phyloP scores from a whole-genome alignment of 352 stramenopile genomes.

The Phytophthora megakarya region DNA sequence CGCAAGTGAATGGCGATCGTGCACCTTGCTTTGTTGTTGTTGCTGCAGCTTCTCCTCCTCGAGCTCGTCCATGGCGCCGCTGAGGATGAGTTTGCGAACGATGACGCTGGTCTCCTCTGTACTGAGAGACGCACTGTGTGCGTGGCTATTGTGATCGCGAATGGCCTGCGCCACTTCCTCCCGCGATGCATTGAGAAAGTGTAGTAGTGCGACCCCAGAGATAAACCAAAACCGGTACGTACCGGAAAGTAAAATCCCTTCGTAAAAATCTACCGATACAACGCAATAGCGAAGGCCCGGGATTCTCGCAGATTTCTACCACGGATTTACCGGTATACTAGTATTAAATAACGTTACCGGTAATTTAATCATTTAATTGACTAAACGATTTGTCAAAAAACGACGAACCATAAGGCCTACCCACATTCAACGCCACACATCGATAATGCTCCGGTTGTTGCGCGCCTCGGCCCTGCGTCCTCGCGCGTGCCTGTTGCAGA shows the following conservation, averaged over 20 bases:
- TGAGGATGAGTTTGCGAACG: constrained; percentile 73
- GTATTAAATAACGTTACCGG: too few species aligned
- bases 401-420: too few species aligned
- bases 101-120: constrained; percentile 25
- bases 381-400: too few species aligned
- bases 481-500: background rate
- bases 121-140: constrained; percentile 17
- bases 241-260: too few species aligned
- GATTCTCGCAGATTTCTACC: too few species aligned
- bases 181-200: constrained; percentile 11
- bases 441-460: constrained; percentile 17
- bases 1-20: constrained; percentile 80
- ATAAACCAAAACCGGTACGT: too few species aligned
- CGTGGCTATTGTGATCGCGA: constrained; percentile 27
- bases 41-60: constrained; percentile 18
- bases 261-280: too few species aligned
- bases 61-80: constrained; percentile 45
- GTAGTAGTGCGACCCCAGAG: too few species aligned
- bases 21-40: constrained; percentile 22
- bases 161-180: constrained; percentile 31
- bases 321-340: too few species aligned
- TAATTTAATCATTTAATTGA: too few species aligned
- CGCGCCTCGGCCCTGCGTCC: background rate
- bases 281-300: too few species aligned
- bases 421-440: background rate